A percentile compares a stretch with the other conserved stretches of the same genome.
These are phyloP conservation scores for Epichloe hybrida DNA, from an alignment of 2,329 filamentous ascomycete genomes.

Conservation along the genomic window DNA sequence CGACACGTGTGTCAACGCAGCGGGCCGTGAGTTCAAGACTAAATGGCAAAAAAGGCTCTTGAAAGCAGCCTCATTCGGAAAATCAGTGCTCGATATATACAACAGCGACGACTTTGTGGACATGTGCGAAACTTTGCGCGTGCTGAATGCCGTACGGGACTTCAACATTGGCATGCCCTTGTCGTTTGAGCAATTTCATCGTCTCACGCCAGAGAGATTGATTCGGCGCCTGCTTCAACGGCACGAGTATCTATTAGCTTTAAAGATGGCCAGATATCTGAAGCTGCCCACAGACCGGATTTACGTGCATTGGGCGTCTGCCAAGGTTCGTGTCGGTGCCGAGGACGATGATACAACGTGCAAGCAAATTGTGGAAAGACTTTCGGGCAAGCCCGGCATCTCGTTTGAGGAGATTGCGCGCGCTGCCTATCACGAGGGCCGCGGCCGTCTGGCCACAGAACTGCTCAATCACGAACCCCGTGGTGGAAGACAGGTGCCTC, in stretches of 20 bases:
- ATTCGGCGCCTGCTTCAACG: slow-evolving; percentile 75
- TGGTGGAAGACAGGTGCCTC: slow-evolving; percentile 87
- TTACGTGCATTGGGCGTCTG: slow-evolving; percentile 92
- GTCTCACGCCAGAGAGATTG: slow-evolving; percentile 79
- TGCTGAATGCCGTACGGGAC: slow-evolving; percentile 82
- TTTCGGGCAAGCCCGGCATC: slow-evolving; percentile 79
- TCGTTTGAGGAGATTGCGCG: slow-evolving; percentile 92
- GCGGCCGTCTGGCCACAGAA: slow-evolving; percentile 76
- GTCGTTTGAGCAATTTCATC: slow-evolving; percentile 87
- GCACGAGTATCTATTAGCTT: slow-evolving; percentile 79
- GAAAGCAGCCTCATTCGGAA: slow-evolving; percentile 95
- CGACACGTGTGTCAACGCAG: slow-evolving; percentile 83
- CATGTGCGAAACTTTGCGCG: slow-evolving; percentile 87
- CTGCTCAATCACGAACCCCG: slow-evolving; percentile 87
- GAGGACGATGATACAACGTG: slow-evolving; percentile 85
- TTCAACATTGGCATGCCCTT: slow-evolving; percentile 84
- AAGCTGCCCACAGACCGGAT: slow-evolving; percentile 77
- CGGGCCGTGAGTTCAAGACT: slow-evolving; percentile 78
- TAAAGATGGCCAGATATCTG: slow-evolving; percentile 78
- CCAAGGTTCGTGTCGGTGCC: slow-evolving; percentile 75
- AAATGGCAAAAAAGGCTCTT: slow-evolving; percentile 92
- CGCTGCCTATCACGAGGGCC: slow-evolving; percentile 87
- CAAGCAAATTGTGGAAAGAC: slow-evolving; percentile 69
- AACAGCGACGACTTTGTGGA: slow-evolving; percentile 98
- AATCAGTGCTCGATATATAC: slow-evolving; percentile 92